Percentiles rank a stretch among this genome's conserved stretches.
These are phyloP conservation scores for Apiospora saccharicola DNA, from an alignment of 2,329 filamentous ascomycete genomes.

Conservation along the genomic window DNA sequence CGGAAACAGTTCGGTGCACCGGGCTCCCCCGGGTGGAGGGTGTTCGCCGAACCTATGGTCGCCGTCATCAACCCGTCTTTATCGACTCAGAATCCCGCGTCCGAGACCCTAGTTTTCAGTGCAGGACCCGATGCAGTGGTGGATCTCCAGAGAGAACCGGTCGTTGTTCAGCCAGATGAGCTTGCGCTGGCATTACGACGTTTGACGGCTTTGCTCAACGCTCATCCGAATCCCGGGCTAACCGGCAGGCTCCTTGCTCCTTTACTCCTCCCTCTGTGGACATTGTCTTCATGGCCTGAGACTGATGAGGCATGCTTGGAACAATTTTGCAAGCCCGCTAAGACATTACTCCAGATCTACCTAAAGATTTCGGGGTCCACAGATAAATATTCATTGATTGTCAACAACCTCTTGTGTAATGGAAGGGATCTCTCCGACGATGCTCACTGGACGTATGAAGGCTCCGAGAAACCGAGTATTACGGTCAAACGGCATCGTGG, in stretches of 20 bases:
- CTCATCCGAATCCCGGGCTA: conserved; percentile 72
- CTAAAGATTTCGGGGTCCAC: conserved; percentile 62
- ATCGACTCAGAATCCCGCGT: conserved; percentile 38
- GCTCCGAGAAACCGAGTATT: conserved; percentile 54
- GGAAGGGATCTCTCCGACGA: conserved; percentile 50
- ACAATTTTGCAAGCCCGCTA: conserved; percentile 54
- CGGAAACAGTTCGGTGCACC: conserved; percentile 70
- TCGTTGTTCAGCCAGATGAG: conserved; percentile 55
- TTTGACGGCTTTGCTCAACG: conserved; percentile 63
- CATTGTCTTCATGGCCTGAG: conserved; percentile 60
- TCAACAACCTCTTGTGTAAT: conserved; percentile 62
- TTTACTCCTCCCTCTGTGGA: conserved; percentile 69
- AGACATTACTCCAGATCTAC: conserved; percentile 62
- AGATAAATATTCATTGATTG: conserved; percentile 56
- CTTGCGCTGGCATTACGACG: conserved; percentile 61
- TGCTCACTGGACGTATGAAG: conserved; percentile 60
- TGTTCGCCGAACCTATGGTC: conserved; percentile 67
- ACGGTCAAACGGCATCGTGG: conserved; percentile 53
- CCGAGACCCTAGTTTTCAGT: conserved; percentile 35
- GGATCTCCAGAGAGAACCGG: conserved; percentile 51
- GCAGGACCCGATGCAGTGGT: conserved; percentile 49
- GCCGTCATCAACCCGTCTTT: conserved; percentile 54
- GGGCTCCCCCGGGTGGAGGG: conserved; percentile 67
- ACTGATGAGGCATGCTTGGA: conserved; percentile 44
- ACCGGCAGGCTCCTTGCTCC: conserved; percentile 67